These are phyloP conservation scores for Beauveria caledonica DNA, from an alignment of 2,329 filamentous ascomycete genomes.

Conservation along the genomic window DNA sequence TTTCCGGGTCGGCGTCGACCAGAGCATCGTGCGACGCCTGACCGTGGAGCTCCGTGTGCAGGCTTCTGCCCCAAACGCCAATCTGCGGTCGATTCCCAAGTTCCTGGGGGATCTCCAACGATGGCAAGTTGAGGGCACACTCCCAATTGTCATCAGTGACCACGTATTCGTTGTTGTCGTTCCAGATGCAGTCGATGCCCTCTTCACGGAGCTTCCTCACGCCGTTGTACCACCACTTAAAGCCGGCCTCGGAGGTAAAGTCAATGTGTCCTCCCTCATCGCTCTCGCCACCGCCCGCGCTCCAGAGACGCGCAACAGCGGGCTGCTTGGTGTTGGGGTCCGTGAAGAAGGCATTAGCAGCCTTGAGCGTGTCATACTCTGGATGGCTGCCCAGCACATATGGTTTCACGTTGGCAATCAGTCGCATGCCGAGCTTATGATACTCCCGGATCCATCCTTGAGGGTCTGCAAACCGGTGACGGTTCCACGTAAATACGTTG, in stretches of 20 bases:
- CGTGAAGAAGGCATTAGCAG: slow-evolving; percentile 53
- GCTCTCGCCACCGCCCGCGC: slow-evolving; percentile 61
- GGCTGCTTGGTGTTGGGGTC: slow-evolving; percentile 44
- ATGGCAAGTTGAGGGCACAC: slow-evolving; percentile 41
- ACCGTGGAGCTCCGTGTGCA: slow-evolving; percentile 64
- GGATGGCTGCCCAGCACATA: slow-evolving; percentile 62
- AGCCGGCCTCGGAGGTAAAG: slow-evolving; percentile 60
- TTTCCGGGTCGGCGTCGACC: slow-evolving; percentile 46
- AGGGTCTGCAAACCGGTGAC: slow-evolving; percentile 60
- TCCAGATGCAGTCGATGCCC: slow-evolving; percentile 70
- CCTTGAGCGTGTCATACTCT: slow-evolving; percentile 53
- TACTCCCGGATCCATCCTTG: slow-evolving; percentile 54
- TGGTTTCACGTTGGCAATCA: slow-evolving; percentile 66
- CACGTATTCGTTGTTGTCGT: slow-evolving; percentile 71
- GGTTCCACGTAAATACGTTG: slow-evolving; percentile 67
- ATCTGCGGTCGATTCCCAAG: slow-evolving; percentile 38
- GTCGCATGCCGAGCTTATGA: slow-evolving; percentile 55
- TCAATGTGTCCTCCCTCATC: slow-evolving; percentile 65
- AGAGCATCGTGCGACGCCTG: slow-evolving; percentile 63
- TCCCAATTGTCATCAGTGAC: slow-evolving; percentile 59
- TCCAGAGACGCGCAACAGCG: slow-evolving; percentile 59
- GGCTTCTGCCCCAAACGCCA: slow-evolving; percentile 60
- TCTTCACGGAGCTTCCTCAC: slow-evolving; percentile 51
- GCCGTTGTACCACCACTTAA: slow-evolving; percentile 64
- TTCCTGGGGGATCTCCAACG: slow-evolving; percentile 27